Evolutionary conservation across 192 early-diverging fungal species (phyloP).

Genomic region (Coemansia erecta): DNA sequence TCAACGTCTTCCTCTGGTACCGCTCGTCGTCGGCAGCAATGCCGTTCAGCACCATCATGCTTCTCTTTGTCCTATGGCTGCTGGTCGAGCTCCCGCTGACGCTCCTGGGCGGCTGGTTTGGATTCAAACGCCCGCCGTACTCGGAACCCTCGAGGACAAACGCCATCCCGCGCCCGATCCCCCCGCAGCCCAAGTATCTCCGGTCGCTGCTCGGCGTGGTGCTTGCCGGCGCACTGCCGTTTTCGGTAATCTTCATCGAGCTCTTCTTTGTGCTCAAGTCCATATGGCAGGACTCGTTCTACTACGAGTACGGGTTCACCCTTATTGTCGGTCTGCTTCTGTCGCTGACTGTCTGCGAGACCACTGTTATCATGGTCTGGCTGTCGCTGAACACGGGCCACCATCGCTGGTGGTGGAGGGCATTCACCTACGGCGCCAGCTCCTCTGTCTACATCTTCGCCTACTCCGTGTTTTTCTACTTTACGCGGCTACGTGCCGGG

Average conservation of each 20-base stretch:
- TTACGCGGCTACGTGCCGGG: conserved; percentile 61
- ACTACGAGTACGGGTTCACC: conserved; percentile 64
- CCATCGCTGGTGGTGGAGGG: conserved; percentile 93
- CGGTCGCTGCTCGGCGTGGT: conserved; percentile 56
- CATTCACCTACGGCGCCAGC: conserved; percentile 74
- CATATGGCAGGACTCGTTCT: conserved; percentile 66
- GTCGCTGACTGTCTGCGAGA: conserved; percentile 60
- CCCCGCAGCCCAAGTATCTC: conserved; percentile 75
- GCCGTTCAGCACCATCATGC: conserved; percentile 83
- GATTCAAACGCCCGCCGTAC: conserved; percentile 70
- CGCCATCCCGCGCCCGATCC: conserved; percentile 90
- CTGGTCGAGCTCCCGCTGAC: conserved; percentile 75
- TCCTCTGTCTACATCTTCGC: conserved; percentile 77
- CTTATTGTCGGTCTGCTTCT: conserved; percentile 61
- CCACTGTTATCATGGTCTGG: conserved; percentile 68
- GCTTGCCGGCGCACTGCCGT: conserved; percentile 70
- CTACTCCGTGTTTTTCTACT: conserved; percentile 75
- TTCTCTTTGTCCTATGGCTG: conserved; percentile 78
- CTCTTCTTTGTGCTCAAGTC: conserved; percentile 70
- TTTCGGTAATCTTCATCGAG: conserved; percentile 72
- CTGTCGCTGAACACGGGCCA: conserved; percentile 66
- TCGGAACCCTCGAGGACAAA: conserved; percentile 88
- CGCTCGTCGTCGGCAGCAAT: conserved; percentile 85
- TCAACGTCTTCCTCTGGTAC: conserved; percentile 87
- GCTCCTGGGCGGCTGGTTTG: conserved; percentile 84